Conservation (phyloP, 2,329 filamentous ascomycete genomes). For the Alternaria sp. region DNA sequence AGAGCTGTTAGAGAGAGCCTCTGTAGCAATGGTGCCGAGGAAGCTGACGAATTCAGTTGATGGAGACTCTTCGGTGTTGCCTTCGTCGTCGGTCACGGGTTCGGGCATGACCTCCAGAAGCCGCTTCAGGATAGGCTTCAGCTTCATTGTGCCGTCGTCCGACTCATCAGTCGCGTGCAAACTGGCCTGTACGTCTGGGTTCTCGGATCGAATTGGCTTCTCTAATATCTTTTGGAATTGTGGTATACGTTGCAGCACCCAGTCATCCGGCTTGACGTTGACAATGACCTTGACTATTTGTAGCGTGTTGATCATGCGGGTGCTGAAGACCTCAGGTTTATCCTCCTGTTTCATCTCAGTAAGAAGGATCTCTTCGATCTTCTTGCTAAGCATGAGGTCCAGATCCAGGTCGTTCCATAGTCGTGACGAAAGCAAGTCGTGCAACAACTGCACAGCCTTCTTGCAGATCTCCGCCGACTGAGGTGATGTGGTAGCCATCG, state of each 20-base stretch:
- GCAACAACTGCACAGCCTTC: constrained; percentile 81
- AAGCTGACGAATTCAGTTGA: constrained; percentile 88
- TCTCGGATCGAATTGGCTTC: constrained; percentile 86
- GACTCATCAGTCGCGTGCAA: constrained; percentile 78
- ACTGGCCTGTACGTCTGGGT: constrained; percentile 92
- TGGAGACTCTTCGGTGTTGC: constrained; percentile 75
- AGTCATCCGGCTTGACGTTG: constrained; percentile 87
- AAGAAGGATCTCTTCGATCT: constrained; percentile 84
- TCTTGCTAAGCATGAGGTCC: constrained; percentile 82
- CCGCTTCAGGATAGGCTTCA: constrained; percentile 79
- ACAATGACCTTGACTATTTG: constrained; percentile 91
- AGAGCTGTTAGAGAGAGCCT: constrained; percentile 81
- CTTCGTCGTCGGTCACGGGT: constrained; percentile 84
- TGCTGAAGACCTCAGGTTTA: constrained; percentile 75
- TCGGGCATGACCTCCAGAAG: constrained; percentile 88
- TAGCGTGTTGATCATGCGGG: constrained; percentile 89
- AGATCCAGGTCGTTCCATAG: constrained; percentile 94
- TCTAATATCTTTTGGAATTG: constrained; percentile 87
- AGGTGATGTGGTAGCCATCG: constrained; percentile 51
- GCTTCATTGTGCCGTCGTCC: constrained; percentile 64
- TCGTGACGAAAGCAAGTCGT: constrained; percentile 82
- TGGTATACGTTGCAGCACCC: constrained; percentile 81
- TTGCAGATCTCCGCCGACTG: constrained; percentile 80
- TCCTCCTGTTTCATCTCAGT: constrained; percentile 67
- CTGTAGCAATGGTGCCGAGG: constrained; percentile 84